These are phyloP conservation scores for Malus fusca DNA, from an alignment of 306 rosid genomes.

Conservation along the genomic window DNA sequence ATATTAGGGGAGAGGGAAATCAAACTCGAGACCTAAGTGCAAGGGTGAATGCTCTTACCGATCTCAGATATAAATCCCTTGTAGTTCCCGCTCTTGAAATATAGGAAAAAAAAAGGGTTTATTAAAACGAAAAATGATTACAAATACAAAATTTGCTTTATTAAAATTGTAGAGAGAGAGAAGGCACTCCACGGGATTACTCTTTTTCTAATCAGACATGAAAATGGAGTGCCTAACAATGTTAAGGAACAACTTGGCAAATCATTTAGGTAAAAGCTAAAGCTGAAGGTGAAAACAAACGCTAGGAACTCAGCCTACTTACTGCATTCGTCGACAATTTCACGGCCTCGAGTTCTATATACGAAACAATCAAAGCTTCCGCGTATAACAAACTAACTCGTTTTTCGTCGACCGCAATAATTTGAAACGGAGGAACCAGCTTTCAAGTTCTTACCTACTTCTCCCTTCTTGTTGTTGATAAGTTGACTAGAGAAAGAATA, in stretches of 20 bases:
- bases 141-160: background rate
- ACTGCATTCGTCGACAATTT: background rate
- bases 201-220: background rate
- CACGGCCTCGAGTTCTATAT: background rate
- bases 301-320: background rate
- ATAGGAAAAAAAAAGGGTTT: too few relatives aligned
- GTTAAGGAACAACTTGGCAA: background rate
- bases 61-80: too few relatives aligned
- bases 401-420: background rate
- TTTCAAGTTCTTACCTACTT: background rate
- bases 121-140: background rate
- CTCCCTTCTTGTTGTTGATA: conserved; percentile 19
- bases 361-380: background rate
- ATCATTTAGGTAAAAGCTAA: background rate
- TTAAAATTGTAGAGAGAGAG: background rate
- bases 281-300: background rate
- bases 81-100: background rate
- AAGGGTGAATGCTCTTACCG: background rate
- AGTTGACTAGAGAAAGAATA: conserved; percentile 41
- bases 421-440: background rate
- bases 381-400: background rate
- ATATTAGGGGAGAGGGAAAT: background rate
- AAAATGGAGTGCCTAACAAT: background rate
- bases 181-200: background rate
- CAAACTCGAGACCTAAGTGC: background rate